Evolutionary conservation across 306 rosid species (phyloP), one percentile per base, ranked within the genome.

Genomic region (Bauhinia variegata): DNA sequence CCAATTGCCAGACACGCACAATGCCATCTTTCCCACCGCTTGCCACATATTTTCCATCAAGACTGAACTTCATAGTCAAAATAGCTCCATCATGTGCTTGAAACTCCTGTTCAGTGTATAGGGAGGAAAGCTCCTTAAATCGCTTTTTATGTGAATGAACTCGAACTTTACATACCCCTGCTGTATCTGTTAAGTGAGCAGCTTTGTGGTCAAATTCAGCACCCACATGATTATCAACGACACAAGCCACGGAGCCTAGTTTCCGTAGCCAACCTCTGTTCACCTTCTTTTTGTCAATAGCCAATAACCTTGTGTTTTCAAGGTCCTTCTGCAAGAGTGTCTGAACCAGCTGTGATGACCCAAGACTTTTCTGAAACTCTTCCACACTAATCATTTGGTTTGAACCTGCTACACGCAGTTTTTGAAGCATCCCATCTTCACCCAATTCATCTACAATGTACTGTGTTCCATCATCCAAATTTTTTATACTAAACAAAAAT

Each of bases 1-100:
- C 50, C 76, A 91, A 91, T 83, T 78, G 75, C 97, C 97, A 91
- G 47, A 91, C 86, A 3, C 91, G 82, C 30, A 91, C 90, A 11
- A 85, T 49, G 12, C 90, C 88, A 82, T 91, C 97, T 77, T 85
- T 84, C 17, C 96, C 97, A 5, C 87, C 96, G 70, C 83, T 91
- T 52, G 97, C 97, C 50, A 91, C 66, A 72, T 87, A 87, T 47
- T 73, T 76, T 37, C 97, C 97, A 57, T 91, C 95, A 41, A 55
- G 84, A 66, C 96, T 91, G 76, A 91, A 91, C 81, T 89, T 91
- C 96, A 91, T 88, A 6, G 88, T 58, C 74, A 86, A 76, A 68
- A 91, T 88, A 37, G 86, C 69, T 30, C 97, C 97, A 67, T 80
- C 80, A 41, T 91, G 97, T 13, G 96, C 97, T 19, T 67, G 78